Percentiles rank a stretch among this genome's conserved stretches.
phyloP scores from a whole-genome alignment of 2,329 filamentous ascomycete species.

The Penicillium fuscoglaucum region DNA sequence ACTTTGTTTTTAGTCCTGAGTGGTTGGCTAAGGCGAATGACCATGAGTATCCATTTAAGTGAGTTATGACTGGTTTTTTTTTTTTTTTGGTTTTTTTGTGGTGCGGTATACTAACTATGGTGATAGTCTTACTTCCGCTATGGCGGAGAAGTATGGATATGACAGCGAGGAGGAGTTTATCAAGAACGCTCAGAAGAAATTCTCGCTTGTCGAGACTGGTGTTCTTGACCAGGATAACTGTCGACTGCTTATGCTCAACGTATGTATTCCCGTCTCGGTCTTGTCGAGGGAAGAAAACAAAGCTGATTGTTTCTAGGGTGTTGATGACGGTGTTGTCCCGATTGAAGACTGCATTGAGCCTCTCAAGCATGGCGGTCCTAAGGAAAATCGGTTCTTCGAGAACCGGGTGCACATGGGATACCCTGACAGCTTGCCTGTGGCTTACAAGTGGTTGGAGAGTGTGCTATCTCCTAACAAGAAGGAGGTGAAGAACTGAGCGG shows the following conservation, averaged over 20 bases:
- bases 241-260: conserved; percentile 62
- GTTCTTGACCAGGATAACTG: conserved; percentile 58
- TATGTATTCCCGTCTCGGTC: conserved; percentile 31
- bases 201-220: conserved; percentile 61
- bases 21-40: conserved; percentile 64
- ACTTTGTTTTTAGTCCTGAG: conserved; percentile 60
- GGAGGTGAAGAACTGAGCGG: conserved; percentile 27
- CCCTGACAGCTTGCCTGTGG: conserved; percentile 47
- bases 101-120: conserved; percentile 1
- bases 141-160: conserved; percentile 65
- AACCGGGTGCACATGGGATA: conserved; percentile 68
- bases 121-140: conserved; percentile 52
- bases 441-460: conserved; percentile 42
- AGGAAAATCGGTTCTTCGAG: conserved; percentile 64
- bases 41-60: conserved; percentile 66
- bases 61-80: conserved; percentile 23
- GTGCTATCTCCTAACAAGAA: conserved; percentile 21
- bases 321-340: conserved; percentile 64
- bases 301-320: conserved; percentile 48
- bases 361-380: conserved; percentile 64
- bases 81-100: too few species aligned
- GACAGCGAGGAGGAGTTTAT: conserved; percentile 56
- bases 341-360: conserved; percentile 67
- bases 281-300: not conserved
- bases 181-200: conserved; percentile 58